Evolutionary conservation across 2,329 filamentous ascomycete species (phyloP), one percentile per base, ranked within the genome.

Genomic region (Aureobasidium sp.): DNA sequence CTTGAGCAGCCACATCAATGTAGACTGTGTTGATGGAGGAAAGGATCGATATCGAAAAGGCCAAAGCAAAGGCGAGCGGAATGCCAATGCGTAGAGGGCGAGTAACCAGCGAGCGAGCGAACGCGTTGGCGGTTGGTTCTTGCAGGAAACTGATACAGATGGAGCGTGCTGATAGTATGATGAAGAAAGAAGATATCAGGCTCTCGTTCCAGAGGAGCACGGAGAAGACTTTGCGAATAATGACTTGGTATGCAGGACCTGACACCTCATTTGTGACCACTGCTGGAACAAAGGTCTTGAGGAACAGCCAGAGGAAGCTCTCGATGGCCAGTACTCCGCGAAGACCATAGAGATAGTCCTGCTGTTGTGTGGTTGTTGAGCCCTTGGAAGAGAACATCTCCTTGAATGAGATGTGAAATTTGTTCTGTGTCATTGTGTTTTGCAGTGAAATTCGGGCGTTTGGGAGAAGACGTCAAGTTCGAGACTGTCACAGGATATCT

Each of bases 121-220:
- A 70, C 4, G 69, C 65, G 42, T 67, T 64, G 47, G 71, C 70
- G 3, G 67, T 70, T 0, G 73, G 70, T 27, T 73, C 66, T 13
- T 63, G 63, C 37, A 79, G 67, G 55, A 77, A 79, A 4, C 73
- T 74, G 3, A 78, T 68, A 33, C 71, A 72, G n/a, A 75, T 70
- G 13, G 73, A 73, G 19, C 77, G 74, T 10, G 74, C 76, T 8
- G 75, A 78, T 21, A 79, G 68, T 27, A 78, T 69, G 61, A 79
- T 73, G 65, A 79, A 72, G 68, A 73, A 74, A 19, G 74, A 74
- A 67, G 75, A 75, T 57, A 79, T 74, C 61, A 79, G 67, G 31
- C 72, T 71, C 37, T 74, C 69, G 63, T 79, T 78, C 74, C 75
- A 78, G 61, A 78, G 73, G 7, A 79, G 66, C 17, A 77, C 73